A percentile compares a stretch with the other conserved stretches of the same genome.
These are phyloP conservation scores for Tuber brumale DNA, from an alignment of 495 filamentous ascomycete genomes.

Conservation along the genomic window DNA sequence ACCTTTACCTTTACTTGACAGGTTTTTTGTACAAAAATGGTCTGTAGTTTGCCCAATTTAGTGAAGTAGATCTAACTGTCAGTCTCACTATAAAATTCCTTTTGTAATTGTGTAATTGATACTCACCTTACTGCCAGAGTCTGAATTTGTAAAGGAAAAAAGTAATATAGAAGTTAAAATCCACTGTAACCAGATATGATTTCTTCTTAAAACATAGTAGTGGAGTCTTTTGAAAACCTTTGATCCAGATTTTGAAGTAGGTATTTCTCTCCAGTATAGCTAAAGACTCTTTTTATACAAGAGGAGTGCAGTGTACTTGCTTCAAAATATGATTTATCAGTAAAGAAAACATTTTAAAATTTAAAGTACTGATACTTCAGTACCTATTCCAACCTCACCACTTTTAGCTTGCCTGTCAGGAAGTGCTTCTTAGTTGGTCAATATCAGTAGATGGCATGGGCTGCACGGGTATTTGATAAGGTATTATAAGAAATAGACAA, in stretches of 20 bases:
- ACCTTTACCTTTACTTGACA: not conserved
- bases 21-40: slow-evolving; percentile 4
- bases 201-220: too few relatives aligned
- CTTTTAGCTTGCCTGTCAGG: not conserved
- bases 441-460: not conserved
- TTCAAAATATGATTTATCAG: slow-evolving; percentile 9
- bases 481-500: slow-evolving; percentile 7
- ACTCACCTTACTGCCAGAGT: too few relatives aligned
- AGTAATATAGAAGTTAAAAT: too few relatives aligned
- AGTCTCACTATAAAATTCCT: not conserved
- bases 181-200: too few relatives aligned
- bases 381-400: too few relatives aligned
- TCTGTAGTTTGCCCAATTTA: slow-evolving; percentile 7
- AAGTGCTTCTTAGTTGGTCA: not conserved
- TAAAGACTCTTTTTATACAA: not conserved
- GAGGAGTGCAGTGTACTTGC: not conserved
- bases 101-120: not conserved
- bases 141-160: too few relatives aligned
- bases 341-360: not conserved
- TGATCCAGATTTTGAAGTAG: not conserved
- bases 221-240: not conserved
- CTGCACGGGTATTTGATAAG: not conserved
- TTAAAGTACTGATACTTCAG: too few relatives aligned
- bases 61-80: slow-evolving; percentile 12
- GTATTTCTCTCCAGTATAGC: not conserved